Conservation (phyloP, 1,284 basidiomycete genomes). For the Vanrija sp. region DNA sequence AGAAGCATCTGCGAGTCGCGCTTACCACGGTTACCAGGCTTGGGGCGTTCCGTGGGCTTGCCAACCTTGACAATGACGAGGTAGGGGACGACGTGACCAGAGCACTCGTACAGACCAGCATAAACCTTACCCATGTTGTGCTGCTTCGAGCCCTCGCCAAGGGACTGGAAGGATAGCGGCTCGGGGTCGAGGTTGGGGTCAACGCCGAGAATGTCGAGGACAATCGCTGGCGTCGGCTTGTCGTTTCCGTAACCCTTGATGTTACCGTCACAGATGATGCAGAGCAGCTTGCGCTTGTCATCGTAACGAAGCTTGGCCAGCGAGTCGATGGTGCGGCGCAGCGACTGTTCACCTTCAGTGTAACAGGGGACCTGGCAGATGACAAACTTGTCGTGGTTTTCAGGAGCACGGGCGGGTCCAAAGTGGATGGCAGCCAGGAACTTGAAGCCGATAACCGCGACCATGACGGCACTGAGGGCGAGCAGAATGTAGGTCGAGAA, state of each 20-base stretch:
- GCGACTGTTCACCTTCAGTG: slow-evolving; percentile 85
- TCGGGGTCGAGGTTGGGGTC: slow-evolving; percentile 92
- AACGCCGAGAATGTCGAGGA: slow-evolving; percentile 91
- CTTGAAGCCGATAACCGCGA: slow-evolving; percentile 95
- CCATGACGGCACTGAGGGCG: slow-evolving; percentile 86
- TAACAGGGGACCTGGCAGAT: slow-evolving; percentile 99
- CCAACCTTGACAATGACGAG: slow-evolving; percentile 95
- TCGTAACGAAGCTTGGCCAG: slow-evolving; percentile 93
- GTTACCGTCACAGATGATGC: slow-evolving; percentile 97
- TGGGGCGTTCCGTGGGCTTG: slow-evolving; percentile 86
- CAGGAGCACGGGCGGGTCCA: slow-evolving; percentile 71
- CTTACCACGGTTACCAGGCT: slow-evolving; percentile 94
- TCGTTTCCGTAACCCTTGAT: slow-evolving; percentile 96
- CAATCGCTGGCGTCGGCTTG: slow-evolving; percentile 84
- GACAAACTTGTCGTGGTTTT: slow-evolving; percentile 97
- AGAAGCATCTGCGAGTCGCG: slow-evolving; percentile 94
- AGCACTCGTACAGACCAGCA: slow-evolving; percentile 88
- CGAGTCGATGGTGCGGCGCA: slow-evolving; percentile 89
- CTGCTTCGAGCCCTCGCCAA: slow-evolving; percentile 93
- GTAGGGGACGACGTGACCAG: slow-evolving; percentile 95
- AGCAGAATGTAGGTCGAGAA: slow-evolving; percentile 92
- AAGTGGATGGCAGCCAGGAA: slow-evolving; percentile 92
- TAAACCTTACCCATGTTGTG: slow-evolving; percentile 99
- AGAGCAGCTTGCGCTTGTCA: slow-evolving; percentile 92
- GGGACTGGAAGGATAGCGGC: slow-evolving; percentile 84